Conservation (phyloP, 2,329 filamentous ascomycete genomes). For the Diaporthe caulivora region DNA sequence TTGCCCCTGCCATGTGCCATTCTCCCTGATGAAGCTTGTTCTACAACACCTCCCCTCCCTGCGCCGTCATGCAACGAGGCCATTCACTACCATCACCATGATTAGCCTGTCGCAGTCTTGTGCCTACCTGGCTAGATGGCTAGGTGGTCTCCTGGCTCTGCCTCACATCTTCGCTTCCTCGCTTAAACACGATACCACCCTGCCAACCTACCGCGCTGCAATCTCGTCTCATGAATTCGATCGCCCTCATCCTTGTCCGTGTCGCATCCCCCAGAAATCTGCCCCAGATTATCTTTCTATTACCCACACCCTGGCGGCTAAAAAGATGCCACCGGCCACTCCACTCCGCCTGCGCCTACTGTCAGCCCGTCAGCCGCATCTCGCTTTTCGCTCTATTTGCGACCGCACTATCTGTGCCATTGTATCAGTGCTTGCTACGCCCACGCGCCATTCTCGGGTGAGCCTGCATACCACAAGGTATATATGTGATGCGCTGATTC, state of each 20-base stretch:
- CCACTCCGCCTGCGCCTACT: not conserved
- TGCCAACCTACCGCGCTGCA: not conserved
- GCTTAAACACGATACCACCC: no score
- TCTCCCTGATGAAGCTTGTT: slow-evolving; percentile 19
- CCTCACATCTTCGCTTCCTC: no score
- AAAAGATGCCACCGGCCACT: slow-evolving; percentile 2
- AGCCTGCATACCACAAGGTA: not conserved
- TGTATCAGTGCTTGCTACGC: no score
- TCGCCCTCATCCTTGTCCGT: slow-evolving; percentile 11
- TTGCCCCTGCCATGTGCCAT: slow-evolving; percentile 9
- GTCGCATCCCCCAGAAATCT: not conserved
- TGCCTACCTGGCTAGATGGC: no score
- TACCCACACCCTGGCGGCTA: slow-evolving; percentile 6
- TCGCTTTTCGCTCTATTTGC: not conserved
- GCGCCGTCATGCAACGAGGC: not conserved
- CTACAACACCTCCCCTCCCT: slow-evolving; percentile 2
- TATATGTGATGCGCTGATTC: no score
- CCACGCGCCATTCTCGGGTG: not conserved
- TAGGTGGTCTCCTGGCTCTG: no score
- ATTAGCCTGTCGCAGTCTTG: not conserved
- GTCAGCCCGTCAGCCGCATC: not conserved
- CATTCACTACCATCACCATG: not conserved
- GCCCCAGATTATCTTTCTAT: not conserved
- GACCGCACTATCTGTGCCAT: not conserved
- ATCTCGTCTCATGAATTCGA: slow-evolving; percentile 16